phyloP scores from a whole-genome alignment of 2,329 filamentous ascomycete species.

The Penicillium sp. region DNA sequence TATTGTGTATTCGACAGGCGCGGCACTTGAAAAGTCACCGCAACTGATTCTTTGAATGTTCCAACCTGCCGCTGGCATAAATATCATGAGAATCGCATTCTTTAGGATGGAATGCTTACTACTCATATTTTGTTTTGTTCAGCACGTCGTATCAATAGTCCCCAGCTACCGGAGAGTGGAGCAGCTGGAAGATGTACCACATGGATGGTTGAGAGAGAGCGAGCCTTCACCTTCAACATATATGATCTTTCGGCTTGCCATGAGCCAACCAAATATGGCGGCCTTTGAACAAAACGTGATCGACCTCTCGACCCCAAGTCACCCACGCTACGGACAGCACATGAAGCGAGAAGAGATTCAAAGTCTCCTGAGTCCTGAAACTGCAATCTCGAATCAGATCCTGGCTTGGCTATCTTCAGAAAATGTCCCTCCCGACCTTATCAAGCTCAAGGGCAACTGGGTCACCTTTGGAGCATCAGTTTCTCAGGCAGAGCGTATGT shows the following conservation, averaged over 20 bases:
- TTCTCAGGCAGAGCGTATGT: conserved; percentile 52
- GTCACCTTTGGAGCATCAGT: conserved; percentile 52
- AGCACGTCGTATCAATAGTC: background rate
- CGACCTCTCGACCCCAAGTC: conserved; percentile 60
- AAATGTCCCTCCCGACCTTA: conserved; percentile 46
- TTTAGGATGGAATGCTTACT: background rate
- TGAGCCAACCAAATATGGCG: conserved; percentile 49
- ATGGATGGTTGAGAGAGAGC: conserved; percentile 33
- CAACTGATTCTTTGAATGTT: background rate
- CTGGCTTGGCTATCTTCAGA: conserved; percentile 56
- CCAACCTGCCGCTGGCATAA: background rate
- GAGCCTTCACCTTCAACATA: conserved; percentile 35
- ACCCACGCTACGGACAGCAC: conserved; percentile 60
- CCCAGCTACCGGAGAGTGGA: conserved; percentile 28
- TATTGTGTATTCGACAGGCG: background rate
- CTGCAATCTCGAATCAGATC: conserved; percentile 50
- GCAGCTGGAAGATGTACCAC: conserved; percentile 28
- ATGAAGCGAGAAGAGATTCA: conserved; percentile 61
- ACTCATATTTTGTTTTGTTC: conserved; percentile 12
- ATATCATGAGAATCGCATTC: background rate
- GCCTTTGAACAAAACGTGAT: conserved; percentile 59
- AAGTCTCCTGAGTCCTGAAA: conserved; percentile 52
- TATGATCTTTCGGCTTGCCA: conserved; percentile 51
- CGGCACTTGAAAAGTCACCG: background rate
- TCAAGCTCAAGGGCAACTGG: conserved; percentile 59